Conservation (phyloP, 2,329 filamentous ascomycete species). For the Aspergillus ochraceoroseus region DNA sequence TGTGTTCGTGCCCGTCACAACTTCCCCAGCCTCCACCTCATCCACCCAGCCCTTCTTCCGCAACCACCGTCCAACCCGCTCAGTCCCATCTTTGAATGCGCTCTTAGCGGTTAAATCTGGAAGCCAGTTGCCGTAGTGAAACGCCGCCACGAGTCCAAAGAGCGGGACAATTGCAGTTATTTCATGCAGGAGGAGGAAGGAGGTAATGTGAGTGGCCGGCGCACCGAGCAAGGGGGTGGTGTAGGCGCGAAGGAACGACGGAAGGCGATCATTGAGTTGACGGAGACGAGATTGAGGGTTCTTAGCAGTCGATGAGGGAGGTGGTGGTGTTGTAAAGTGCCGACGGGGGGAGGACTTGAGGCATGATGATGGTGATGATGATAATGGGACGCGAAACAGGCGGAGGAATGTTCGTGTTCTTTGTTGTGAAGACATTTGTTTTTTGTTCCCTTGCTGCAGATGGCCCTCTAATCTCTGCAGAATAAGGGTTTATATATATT, state of each 20-base stretch:
- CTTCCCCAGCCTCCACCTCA: conserved; percentile 44
- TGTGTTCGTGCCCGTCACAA: conserved; percentile 30
- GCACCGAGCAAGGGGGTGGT: conserved; percentile 66
- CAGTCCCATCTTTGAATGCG: conserved; percentile 57
- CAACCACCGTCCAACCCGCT: conserved; percentile 72
- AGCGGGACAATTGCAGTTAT: conserved; percentile 80
- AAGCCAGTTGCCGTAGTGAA: conserved; percentile 74
- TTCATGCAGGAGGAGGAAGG: conserved; percentile 89
- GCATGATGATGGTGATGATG: conserved; percentile 9
- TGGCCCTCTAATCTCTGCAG: too few relatives aligned
- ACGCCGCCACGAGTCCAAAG: conserved; percentile 65
- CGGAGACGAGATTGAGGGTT: conserved; percentile 32
- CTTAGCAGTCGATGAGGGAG: conserved; percentile 19
- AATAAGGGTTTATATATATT: too few relatives aligned
- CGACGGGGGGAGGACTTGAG: conserved; percentile 19
- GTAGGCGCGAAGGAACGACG: conserved; percentile 63
- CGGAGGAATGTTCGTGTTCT: conserved; percentile 8
- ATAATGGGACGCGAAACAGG: conserved; percentile 15
- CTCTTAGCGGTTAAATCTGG: conserved; percentile 49
- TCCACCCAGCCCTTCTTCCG: conserved; percentile 73
- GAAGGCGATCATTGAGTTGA: conserved; percentile 50
- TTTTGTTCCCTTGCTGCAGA: neutral
- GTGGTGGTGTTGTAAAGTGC: conserved; percentile 23
- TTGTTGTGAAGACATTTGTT: conserved; percentile 1
- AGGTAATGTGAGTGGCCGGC: conserved; percentile 73